These are phyloP conservation scores for Microbotryomycetes sp. DNA, from an alignment of 1,284 basidiomycete species.

Conservation along the genomic window DNA sequence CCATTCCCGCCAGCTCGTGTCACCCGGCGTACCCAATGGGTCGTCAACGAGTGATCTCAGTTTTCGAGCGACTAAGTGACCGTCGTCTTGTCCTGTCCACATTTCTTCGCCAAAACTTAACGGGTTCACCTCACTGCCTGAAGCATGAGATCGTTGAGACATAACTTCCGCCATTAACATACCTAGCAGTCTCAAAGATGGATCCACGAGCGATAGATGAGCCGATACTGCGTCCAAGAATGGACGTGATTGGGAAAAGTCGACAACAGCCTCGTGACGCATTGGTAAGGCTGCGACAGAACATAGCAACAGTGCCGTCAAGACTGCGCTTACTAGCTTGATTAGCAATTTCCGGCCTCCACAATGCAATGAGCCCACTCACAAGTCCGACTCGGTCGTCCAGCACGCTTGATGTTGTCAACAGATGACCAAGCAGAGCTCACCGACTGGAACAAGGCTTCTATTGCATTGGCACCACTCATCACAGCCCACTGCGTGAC, in stretches of 20 bases:
- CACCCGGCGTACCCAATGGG: conserved; percentile 50
- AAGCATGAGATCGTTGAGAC: conserved; percentile 38
- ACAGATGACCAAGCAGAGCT: not conserved
- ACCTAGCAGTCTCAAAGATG: conserved; percentile 72
- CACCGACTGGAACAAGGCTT: not conserved
- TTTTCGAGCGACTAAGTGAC: conserved; percentile 44
- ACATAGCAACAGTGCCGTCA: conserved; percentile 64
- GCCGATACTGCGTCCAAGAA: conserved; percentile 68
- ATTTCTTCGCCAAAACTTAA: conserved; percentile 62
- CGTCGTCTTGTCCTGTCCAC: conserved; percentile 75
- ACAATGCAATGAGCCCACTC: not conserved
- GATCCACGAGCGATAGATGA: conserved; percentile 73
- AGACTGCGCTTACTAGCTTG: conserved; percentile 46
- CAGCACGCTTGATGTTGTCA: conserved; percentile 7
- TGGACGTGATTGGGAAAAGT: conserved; percentile 48
- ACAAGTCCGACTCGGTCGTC: conserved; percentile 6
- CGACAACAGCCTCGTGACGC: conserved; percentile 46
- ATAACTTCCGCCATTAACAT: conserved; percentile 83
- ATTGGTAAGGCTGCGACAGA: conserved; percentile 56
- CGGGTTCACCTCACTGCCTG: conserved; percentile 49
- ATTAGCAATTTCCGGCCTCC: not conserved
- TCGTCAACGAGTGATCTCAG: conserved; percentile 27
- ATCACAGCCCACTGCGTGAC: not conserved
- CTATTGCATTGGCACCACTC: not conserved
- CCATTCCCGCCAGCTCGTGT: not conserved